Conservation (phyloP, 75 land plant genomes). For the Selaginella tamariscina region DNA sequence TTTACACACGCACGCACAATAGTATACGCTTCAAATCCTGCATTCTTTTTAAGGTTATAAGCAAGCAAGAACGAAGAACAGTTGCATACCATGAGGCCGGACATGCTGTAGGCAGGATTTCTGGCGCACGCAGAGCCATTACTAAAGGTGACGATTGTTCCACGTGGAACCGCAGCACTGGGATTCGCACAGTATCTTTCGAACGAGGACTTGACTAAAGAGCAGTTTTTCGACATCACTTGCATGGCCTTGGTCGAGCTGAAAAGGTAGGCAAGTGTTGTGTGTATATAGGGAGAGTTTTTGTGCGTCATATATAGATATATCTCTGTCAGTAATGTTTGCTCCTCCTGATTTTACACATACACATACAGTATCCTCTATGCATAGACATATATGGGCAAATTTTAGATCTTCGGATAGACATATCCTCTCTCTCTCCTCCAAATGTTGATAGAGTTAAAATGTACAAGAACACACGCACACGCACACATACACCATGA, state of each 20-base stretch:
- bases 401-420: no score
- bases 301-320: background rate
- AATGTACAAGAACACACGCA: no score
- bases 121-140: constrained; percentile 2
- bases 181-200: constrained; percentile 7
- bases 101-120: background rate
- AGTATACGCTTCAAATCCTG: background rate
- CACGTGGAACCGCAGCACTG: constrained; percentile 1
- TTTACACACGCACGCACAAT: no score
- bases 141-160: constrained; percentile 5
- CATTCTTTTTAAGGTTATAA: background rate
- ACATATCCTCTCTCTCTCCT: no score
- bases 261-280: background rate
- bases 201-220: constrained; percentile 7
- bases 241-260: background rate
- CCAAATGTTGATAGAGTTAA: no score
- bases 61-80: constrained; percentile 10
- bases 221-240: background rate
- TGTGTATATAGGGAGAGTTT: background rate
- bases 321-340: no score
- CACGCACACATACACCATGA: no score
- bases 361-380: no score
- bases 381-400: no score
- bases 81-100: constrained; percentile 13
- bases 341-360: no score